Conservation (phyloP, 768 basidiomycete genomes). For the Boletus fagicola region DNA sequence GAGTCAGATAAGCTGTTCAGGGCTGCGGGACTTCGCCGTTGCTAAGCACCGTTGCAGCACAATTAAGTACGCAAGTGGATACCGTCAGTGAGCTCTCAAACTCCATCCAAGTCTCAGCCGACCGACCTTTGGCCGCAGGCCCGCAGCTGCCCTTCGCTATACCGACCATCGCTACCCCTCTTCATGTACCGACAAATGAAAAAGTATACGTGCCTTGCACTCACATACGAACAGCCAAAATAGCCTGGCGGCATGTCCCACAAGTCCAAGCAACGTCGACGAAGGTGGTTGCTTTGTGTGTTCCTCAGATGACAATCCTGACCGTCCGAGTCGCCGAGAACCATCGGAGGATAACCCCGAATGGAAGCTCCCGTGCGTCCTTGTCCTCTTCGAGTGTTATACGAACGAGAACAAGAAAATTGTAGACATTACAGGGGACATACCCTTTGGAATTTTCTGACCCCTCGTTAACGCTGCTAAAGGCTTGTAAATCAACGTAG, state of each 20-base stretch:
- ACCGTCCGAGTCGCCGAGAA: neutral
- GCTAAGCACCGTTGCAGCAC: neutral
- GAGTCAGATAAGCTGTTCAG: neutral
- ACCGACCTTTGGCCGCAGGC: neutral
- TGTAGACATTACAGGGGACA: neutral
- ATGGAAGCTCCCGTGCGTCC: neutral
- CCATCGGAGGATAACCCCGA: neutral
- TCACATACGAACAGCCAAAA: neutral
- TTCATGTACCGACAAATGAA: neutral
- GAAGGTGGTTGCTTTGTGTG: neutral
- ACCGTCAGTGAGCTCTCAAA: neutral
- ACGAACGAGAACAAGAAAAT: too few relatives aligned
- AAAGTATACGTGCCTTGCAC: too few relatives aligned
- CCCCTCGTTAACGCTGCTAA: neutral
- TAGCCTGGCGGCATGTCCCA: neutral
- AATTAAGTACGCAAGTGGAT: neutral
- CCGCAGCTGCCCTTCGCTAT: neutral
- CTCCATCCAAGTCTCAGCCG: neutral
- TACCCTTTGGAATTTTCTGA: neutral
- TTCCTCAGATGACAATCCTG: slow-evolving; percentile 5
- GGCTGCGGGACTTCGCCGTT: neutral
- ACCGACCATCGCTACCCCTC: neutral
- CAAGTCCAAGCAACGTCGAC: neutral
- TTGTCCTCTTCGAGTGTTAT: neutral
- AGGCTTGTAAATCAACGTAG: neutral